Evolutionary conservation across 129 eudicot species (phyloP), one percentile per base, ranked within the genome.

Genomic region (Artemisia tridentata): DNA sequence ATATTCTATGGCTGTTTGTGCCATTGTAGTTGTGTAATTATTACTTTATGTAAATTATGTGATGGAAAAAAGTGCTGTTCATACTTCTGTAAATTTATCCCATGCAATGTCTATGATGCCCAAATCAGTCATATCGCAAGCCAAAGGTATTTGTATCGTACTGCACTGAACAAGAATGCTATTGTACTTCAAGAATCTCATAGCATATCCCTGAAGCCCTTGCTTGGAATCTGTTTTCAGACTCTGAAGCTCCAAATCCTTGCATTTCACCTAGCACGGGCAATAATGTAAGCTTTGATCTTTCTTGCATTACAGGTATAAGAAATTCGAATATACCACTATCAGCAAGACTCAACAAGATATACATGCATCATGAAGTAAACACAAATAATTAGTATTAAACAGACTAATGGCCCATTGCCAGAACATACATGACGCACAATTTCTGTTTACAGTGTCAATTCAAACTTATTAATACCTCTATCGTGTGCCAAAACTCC

Each of bases 401-500:
- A 68, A 38, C 9, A 57, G 34, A 11, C 47, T 67, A 50, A 11
- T 10, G 62, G 62, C 54, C 60, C 63, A 52, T 51, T 51, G 12
- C 16, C 47, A 69, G 18, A 69, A 16, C 63, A 69, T 29, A 69
- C 27, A 69, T 69, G 73, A 68, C 17, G 73, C 27, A 29, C 25
- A 3, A 13, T 52, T 51, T 52, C 27, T 69, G 50, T 25, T 52
- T 52, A 27, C 48, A 31, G 63, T 27, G 17, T 29, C 18, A 61
- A 14, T 61, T 61, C 50, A 69, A 52, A 53, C 41, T 53, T 52
- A 52, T 11, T 31, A 8, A 43, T 76, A 82, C 88, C 90, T 86
- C 79, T 23, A 73, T 80, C 11, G 80, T 79, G 62, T 71, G 81
- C 98, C 98, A 89, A 82, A 92, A 92, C 68, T 86, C 90, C 89